Base-by-base conservation (phyloP, 2,329 filamentous ascomycete species). In the Aplosporella prunicola region DNA sequence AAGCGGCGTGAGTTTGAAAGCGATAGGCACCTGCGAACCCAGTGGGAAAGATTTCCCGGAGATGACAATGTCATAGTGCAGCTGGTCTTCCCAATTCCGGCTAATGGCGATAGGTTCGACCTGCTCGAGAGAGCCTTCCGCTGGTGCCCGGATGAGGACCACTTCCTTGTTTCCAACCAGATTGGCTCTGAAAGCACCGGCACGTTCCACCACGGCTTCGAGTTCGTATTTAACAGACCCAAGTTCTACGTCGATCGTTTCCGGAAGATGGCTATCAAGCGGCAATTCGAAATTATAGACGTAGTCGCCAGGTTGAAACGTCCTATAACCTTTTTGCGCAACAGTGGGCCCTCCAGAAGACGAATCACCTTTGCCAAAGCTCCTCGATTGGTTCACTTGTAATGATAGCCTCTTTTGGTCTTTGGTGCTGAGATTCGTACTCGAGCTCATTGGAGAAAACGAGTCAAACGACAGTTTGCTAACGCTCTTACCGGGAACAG, bases 21-120 rank as follows among this genome's bases (percentile, higher is more conserved):
- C 87, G 42, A 95, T 91, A 1, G 88, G 88, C 11, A 95, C 85
- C 50, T 83, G 83, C 25, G 82, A 75, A 11, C 88, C 88, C 14
- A 95, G 74, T 0, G 88, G 85, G 43, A 95, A 95, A 1, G 87
- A 93, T 68, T 94, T 94, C 38, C 88, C 88, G 1, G 87, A 94
- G 38, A 95, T 93, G 55, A 94, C 80, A 48, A 95, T 94, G 51
- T 95, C 88, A 62, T 95, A 95, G 52, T 93, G 86, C 20, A 95
- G 68, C 53, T 94, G 88, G 48, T 95, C 87, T 56, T 95, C 88
- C 88, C 88, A 95, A 44, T 85, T 87, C 14, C 88, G 72, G 46
- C 83, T 89, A 52, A 95, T 94, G 9, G 87, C 89, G 50, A 95
- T 94, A 3, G 88, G 88, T 55, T 95, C 88, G 17, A 87, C 81